These are phyloP conservation scores for Fusarium oligoseptatum DNA, from an alignment of 2,329 filamentous ascomycete species.

Conservation along the genomic window DNA sequence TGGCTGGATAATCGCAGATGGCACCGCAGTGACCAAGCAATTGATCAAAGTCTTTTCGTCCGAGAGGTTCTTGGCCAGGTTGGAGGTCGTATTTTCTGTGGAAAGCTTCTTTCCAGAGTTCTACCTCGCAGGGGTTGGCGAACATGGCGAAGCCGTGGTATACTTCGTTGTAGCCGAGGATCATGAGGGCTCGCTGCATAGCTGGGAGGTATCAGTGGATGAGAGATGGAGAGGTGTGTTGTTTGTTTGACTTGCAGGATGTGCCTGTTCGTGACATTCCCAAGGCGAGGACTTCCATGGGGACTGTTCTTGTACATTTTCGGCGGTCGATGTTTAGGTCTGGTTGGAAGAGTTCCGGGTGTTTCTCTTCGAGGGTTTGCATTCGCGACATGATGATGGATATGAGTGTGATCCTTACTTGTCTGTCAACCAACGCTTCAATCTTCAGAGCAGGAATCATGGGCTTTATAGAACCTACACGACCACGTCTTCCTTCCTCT, in stretches of 20 bases:
- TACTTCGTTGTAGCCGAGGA: conserved; percentile 22
- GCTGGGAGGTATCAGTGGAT: neutral
- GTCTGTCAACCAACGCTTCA: no score
- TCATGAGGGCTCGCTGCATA: conserved; percentile 24
- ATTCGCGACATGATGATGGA: conserved; percentile 5
- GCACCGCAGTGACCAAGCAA: conserved; percentile 27
- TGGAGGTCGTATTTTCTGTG: conserved; percentile 7
- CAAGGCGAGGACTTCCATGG: conserved; percentile 16
- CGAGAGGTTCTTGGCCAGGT: conserved; percentile 1
- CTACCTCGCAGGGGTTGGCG: conserved; percentile 11
- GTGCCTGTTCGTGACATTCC: conserved; percentile 14
- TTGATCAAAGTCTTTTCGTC: conserved; percentile 25
- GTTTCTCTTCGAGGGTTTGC: conserved; percentile 11
- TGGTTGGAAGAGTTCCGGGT: conserved; percentile 16
- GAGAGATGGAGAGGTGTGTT: neutral
- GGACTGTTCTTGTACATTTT: conserved; percentile 9
- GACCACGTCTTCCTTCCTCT: neutral
- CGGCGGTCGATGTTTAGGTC: conserved; percentile 17
- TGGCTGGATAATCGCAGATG: conserved; percentile 28
- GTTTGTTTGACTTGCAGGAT: conserved; percentile 1
- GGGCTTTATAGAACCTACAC: neutral
- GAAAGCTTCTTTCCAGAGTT: conserved; percentile 11
- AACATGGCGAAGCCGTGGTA: conserved; percentile 25
- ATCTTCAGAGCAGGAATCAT: neutral
- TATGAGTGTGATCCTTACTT: neutral